Percentiles rank a stretch among this genome's conserved stretches.
phyloP scores from a whole-genome alignment of 306 rosid species.

The Fragaria iinumae region DNA sequence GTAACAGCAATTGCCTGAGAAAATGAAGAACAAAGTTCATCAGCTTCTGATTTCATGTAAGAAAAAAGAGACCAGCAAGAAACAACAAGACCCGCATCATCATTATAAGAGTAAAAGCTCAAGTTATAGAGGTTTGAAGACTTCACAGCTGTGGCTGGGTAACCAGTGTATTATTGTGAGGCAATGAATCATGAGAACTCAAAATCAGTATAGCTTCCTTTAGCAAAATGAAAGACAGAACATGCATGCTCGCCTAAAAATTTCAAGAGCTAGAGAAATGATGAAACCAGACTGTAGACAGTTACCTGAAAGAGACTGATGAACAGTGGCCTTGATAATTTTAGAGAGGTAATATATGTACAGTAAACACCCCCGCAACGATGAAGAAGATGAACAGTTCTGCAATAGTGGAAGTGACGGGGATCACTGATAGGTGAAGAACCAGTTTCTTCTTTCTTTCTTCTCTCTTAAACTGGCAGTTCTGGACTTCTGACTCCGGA shows the following conservation, averaged over 20 bases:
- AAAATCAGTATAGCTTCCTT: neutral
- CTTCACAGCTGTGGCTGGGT: neutral
- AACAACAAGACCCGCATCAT: neutral
- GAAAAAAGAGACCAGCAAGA: neutral
- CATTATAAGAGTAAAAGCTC: neutral
- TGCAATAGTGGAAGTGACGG: slow-evolving; percentile 3
- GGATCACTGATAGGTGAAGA: neutral
- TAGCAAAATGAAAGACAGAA: neutral
- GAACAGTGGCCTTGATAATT: neutral
- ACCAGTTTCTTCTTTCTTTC: neutral
- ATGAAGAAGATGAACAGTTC: neutral
- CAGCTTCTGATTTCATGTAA: neutral
- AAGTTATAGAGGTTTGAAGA: neutral
- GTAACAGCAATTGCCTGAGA: neutral
- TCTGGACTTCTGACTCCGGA: neutral
- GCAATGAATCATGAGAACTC: neutral
- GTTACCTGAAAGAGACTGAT: neutral
- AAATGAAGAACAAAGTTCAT: neutral
- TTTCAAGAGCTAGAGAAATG: neutral
- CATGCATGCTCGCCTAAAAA: neutral
- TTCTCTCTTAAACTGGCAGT: neutral
- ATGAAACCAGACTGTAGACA: neutral
- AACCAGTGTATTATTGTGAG: neutral
- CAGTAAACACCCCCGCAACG: neutral
- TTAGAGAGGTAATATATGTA: neutral